Percentiles rank a stretch among this genome's conserved stretches.
Conservation (phyloP, 2,329 filamentous ascomycete species). For the Calonectria henricotiae region DNA sequence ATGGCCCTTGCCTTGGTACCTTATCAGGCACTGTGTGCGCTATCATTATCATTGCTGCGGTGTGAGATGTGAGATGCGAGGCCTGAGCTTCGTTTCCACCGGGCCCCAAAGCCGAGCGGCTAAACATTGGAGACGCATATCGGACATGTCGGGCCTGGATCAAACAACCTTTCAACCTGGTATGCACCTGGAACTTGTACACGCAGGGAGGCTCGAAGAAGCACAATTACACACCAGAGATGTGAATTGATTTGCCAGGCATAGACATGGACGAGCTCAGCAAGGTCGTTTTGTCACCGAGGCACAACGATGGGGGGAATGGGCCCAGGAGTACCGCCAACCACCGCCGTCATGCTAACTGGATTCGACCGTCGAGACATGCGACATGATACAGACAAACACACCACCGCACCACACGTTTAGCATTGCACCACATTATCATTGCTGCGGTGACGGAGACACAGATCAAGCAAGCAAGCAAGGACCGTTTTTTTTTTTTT, state of each 20-base stretch:
- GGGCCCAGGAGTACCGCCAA: constrained; percentile 5
- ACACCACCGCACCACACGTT: constrained; percentile 18
- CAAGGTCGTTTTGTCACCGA: constrained; percentile 25
- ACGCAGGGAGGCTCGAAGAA: constrained; percentile 3
- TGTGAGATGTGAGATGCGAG: constrained; percentile 27
- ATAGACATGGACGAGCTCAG: constrained; percentile 24
- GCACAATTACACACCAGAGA: background rate
- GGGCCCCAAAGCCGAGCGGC: constrained; percentile 15
- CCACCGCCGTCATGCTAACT: constrained; percentile 22
- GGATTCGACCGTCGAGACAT: constrained; percentile 21
- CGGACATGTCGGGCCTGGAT: constrained; percentile 16
- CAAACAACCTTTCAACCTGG: constrained; percentile 19
- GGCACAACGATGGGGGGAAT: background rate
- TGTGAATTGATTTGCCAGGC: constrained; percentile 22
- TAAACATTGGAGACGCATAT: constrained; percentile 23
- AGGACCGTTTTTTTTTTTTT: constrained; percentile 1
- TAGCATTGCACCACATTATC: background rate
- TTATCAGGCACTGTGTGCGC: constrained; percentile 18
- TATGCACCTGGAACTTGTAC: constrained; percentile 16
- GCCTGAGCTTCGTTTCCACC: constrained; percentile 27
- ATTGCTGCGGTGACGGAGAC: constrained; percentile 17
- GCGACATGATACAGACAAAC: constrained; percentile 26
- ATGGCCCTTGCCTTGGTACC: background rate
- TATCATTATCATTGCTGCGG: constrained; percentile 14
- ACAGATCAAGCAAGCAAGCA: constrained; percentile 4